Evolutionary conservation across 2,329 filamentous ascomycete genomes (phyloP).

Genomic region (Ophiostoma perfectum): DNA sequence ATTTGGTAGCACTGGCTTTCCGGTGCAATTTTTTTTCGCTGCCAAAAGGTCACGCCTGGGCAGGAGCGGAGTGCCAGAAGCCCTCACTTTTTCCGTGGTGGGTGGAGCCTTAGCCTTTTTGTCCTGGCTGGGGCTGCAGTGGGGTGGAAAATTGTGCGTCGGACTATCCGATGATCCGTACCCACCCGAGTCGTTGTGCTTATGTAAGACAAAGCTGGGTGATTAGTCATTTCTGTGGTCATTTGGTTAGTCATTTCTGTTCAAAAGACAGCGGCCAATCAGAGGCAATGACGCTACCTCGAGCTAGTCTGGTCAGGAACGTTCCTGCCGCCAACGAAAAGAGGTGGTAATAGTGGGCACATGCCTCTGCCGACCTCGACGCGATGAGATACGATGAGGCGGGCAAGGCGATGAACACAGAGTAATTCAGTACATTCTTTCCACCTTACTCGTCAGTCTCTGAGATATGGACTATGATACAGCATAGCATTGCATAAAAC

Average conservation of each 20-base stretch:
- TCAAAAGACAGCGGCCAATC: background rate
- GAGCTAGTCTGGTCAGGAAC: background rate
- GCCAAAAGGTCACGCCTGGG: constrained; percentile 12
- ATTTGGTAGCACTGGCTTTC: constrained; percentile 23
- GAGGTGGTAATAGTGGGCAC: background rate
- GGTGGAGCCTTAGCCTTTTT: constrained; percentile 4
- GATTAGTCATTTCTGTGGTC: background rate
- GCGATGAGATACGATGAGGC: background rate
- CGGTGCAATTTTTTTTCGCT: constrained; percentile 25
- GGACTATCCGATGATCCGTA: constrained; percentile 22
- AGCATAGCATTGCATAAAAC: constrained; percentile 1
- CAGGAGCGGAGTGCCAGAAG: constrained; percentile 16
- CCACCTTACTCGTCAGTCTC: background rate
- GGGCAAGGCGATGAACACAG: background rate
- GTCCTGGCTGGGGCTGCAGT: background rate
- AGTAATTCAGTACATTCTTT: background rate
- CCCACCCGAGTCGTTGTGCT: background rate
- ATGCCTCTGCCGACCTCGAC: background rate
- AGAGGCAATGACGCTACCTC: background rate
- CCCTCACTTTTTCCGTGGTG: constrained; percentile 18
- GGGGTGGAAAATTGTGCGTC: constrained; percentile 25
- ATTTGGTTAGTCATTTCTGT: background rate
- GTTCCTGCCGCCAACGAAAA: background rate
- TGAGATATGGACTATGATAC: background rate
- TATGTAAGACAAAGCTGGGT: background rate